Evolutionary conservation across 2,329 filamentous ascomycete genomes (phyloP).

Genomic region (Exophiala xenobiotica): DNA sequence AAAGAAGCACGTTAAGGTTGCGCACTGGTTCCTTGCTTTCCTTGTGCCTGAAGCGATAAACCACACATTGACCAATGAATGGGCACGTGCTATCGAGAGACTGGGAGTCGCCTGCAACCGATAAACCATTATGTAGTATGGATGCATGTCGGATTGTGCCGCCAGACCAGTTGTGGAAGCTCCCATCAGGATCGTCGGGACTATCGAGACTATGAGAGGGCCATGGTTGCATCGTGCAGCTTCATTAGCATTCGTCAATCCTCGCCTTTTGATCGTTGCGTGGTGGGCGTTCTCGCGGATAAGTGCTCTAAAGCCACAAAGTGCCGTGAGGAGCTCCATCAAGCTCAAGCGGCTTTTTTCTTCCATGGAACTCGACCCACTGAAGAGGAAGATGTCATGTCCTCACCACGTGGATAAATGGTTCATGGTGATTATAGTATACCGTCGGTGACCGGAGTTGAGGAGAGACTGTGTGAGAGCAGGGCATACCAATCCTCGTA

Average conservation of each 20-base stretch:
- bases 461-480: no score
- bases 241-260: not conserved
- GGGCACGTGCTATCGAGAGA: not conserved
- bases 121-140: not conserved
- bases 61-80: not conserved
- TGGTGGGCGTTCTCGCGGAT: not conserved
- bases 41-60: not conserved
- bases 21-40: not conserved
- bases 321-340: no score
- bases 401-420: no score
- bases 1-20: not conserved
- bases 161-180: not conserved
- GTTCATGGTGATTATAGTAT: no score
- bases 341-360: no score
- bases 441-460: no score
- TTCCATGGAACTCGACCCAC: no score
- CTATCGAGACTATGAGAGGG: not conserved
- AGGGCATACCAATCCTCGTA: no score
- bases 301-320: not conserved
- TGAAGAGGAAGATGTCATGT: no score
- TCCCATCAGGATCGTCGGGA: not conserved
- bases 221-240: not conserved
- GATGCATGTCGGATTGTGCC: not conserved
- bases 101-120: not conserved
- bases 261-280: not conserved